phyloP scores from a whole-genome alignment of 2,329 filamentous ascomycete species.

The Ambrosiella beaveri region DNA sequence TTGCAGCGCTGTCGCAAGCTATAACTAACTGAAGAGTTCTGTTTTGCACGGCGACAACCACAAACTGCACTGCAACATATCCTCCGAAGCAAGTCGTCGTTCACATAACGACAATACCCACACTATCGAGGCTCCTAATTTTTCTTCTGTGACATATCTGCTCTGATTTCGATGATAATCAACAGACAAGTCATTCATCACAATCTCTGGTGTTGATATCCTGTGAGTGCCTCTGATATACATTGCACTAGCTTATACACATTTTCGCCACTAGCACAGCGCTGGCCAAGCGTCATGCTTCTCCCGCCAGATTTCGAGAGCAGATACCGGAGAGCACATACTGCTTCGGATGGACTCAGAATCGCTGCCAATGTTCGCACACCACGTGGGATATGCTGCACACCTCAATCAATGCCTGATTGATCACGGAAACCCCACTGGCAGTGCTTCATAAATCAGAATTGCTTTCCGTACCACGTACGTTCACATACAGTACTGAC shows the following conservation, averaged over 20 bases:
- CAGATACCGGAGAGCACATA: no score
- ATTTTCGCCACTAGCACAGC: no score
- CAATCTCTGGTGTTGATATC: not conserved
- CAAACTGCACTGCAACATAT: slow-evolving; percentile 1
- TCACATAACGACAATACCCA: not conserved
- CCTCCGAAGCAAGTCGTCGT: not conserved
- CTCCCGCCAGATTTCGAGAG: not conserved
- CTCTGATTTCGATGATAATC: not conserved
- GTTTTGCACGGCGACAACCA: not conserved
- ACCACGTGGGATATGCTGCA: not conserved
- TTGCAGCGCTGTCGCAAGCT: not conserved
- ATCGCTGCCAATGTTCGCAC: no score
- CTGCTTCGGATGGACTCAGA: no score
- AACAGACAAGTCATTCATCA: not conserved
- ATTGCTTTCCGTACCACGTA: no score
- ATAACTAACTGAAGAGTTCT: not conserved
- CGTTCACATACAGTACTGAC: not conserved
- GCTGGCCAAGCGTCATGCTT: no score
- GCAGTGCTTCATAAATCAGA: no score
- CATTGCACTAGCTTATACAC: no score
- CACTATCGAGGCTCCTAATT: not conserved
- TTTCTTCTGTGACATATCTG: not conserved
- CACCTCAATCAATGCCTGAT: not conserved
- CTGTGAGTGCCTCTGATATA: not conserved
- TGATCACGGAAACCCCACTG: not conserved